Percentiles rank a stretch among this genome's conserved stretches.
phyloP scores from a whole-genome alignment of 1,284 basidiomycete species.

The Ceratobasidium sp. region DNA sequence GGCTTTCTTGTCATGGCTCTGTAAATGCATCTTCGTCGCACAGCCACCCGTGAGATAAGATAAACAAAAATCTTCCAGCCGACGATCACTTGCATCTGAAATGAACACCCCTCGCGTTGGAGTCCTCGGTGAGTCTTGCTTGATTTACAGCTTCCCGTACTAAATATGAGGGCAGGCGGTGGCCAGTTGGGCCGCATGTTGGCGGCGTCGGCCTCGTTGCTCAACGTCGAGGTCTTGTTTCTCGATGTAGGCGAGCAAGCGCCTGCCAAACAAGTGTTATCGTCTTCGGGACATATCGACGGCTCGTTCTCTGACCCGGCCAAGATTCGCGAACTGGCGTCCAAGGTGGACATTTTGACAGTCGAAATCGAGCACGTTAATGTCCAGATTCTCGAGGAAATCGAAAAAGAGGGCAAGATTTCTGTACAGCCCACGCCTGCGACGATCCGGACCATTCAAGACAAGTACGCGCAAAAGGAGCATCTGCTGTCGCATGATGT shows the following conservation, averaged over 20 bases:
- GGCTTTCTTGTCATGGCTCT: conserved; percentile 24
- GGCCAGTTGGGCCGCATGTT: conserved; percentile 99
- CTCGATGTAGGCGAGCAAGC: conserved; percentile 85
- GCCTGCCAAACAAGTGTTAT: conserved; percentile 93
- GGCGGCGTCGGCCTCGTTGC: conserved; percentile 87
- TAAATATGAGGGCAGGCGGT: conserved; percentile 74
- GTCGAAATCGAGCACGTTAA: conserved; percentile 99
- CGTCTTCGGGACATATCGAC: conserved; percentile 81
- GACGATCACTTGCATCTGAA: conserved; percentile 33
- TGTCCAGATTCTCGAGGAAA: conserved; percentile 78
- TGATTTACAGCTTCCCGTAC: background rate
- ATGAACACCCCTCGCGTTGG: conserved; percentile 42
- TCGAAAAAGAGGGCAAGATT: conserved; percentile 67
- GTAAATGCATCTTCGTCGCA: conserved; percentile 40
- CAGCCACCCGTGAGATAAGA: conserved; percentile 41
- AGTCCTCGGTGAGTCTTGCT: conserved; percentile 30
- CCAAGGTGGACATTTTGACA: conserved; percentile 89
- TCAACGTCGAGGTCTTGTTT: conserved; percentile 89
- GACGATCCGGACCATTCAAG: conserved; percentile 93
- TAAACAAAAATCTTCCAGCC: conserved; percentile 29
- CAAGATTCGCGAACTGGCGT: conserved; percentile 86
- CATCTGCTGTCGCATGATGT: conserved; percentile 74
- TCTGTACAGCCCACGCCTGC: conserved; percentile 87
- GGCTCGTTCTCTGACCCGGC: conserved; percentile 88
- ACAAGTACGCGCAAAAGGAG: conserved; percentile 93